Base-by-base conservation (phyloP, 139 green algal species). In the Axilococcus clingmanii region DNA sequence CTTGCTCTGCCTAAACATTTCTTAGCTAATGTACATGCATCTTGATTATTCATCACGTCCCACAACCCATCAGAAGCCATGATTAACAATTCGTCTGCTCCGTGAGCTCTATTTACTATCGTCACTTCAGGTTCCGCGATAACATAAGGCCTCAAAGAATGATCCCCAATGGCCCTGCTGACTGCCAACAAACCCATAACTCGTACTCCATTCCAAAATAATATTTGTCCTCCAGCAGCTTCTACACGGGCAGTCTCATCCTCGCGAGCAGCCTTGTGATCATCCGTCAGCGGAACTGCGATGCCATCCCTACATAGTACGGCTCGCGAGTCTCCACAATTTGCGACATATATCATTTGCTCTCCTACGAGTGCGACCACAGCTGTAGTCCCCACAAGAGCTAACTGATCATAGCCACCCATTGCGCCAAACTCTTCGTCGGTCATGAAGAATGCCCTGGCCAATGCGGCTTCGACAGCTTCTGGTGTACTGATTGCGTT, bases 261-360 rank as follows among this genome's bases (percentile, higher is more conserved):
- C 31, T 80, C 71, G 2, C 80, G 52, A 1, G 80, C 76, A 24
- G 80, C 79, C 56, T 80, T 77, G 66, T 92, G 80, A 49, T 94
- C 81, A 25, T 72, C 66, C 3, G 74, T 89, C 34, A 94, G 54
- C 12, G 69, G 47, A 29, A 82, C 48, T 0, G 72, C 83, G 34
- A 47, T 48, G 17, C 63, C 71, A 15, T 50, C 37, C 7, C 84
- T 61, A 31, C 69, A 82, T 31, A 94, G 57, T 40, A 94, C 79
- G 0, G 79, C 80, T 14, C 85, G 64, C 3, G 79, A 90, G 63
- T 94, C 85, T 66, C 78, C 82, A 50, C 77, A 86, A 56, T 91
- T 90, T 16, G 77, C 83, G 1, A 94, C 78, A 59, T 78, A 88
- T 0, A 94, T 53, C 48, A 83, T 68, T 19, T 52, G 32, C 20